Conservation (phyloP, 495 filamentous ascomycete genomes). For the Aspergillus saccharolyticus region DNA sequence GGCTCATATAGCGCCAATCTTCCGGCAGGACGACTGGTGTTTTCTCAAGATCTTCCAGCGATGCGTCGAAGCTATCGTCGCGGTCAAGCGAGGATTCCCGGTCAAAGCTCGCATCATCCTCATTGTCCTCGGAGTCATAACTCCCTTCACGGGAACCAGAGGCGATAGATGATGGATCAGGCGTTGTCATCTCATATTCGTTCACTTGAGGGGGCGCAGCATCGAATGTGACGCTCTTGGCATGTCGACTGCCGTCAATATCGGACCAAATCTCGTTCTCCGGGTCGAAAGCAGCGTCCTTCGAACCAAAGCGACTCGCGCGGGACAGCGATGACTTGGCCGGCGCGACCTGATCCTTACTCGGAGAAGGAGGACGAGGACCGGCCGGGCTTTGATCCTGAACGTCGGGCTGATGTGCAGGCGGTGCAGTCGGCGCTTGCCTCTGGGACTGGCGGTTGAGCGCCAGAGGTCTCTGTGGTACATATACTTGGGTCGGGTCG, state of each 20-base stretch:
- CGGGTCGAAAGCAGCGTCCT: slow-evolving; percentile 60
- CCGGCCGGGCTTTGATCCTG: slow-evolving; percentile 27
- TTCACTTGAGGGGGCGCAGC: slow-evolving; percentile 88
- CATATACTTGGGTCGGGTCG: slow-evolving; percentile 69
- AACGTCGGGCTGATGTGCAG: slow-evolving; percentile 12
- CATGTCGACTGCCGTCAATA: slow-evolving; percentile 64
- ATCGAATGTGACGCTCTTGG: slow-evolving; percentile 96
- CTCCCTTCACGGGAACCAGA: slow-evolving; percentile 86
- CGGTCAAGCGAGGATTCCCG: slow-evolving; percentile 59
- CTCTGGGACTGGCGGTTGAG: slow-evolving; percentile 50
- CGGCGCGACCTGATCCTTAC: slow-evolving; percentile 70
- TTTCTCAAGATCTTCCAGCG: slow-evolving; percentile 90
- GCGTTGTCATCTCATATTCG: slow-evolving; percentile 96
- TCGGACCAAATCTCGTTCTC: slow-evolving; percentile 71
- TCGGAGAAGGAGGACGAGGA: slow-evolving; percentile 54
- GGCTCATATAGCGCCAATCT: slow-evolving; percentile 83
- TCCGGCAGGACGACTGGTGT: slow-evolving; percentile 95
- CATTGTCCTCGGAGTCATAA: slow-evolving; percentile 78
- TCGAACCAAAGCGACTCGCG: slow-evolving; percentile 58
- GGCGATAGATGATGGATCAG: slow-evolving; percentile 82
- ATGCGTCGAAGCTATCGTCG: slow-evolving; percentile 91
- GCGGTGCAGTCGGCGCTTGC: slow-evolving; percentile 30
- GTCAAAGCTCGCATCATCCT: slow-evolving; percentile 68
- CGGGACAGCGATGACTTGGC: slow-evolving; percentile 79
- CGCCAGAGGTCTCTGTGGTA: slow-evolving; percentile 74